Evolutionary conservation across 2,329 filamentous ascomycete species (phyloP).

Genomic region (Cephalotrichum gorgonifer): DNA sequence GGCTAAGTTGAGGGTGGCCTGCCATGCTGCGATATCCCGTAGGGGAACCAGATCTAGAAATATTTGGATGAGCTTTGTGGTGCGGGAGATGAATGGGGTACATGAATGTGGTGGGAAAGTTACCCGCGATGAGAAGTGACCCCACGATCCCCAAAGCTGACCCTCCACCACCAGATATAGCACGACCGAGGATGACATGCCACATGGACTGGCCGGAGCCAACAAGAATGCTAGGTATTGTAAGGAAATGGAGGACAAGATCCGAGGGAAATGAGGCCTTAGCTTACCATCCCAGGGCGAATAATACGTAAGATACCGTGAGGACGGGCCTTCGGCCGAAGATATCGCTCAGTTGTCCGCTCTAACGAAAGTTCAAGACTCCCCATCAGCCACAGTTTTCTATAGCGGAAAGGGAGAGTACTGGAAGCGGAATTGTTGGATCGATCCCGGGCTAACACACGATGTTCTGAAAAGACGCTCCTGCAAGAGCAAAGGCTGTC

Average conservation of each 20-base stretch:
- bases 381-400: too few relatives aligned
- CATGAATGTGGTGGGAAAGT: too few relatives aligned
- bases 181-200: conserved; percentile 37
- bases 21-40: conserved; percentile 41
- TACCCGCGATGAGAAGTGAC: conserved; percentile 41
- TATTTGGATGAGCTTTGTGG: not conserved
- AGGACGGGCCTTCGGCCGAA: conserved; percentile 16
- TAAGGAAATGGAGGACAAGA: not conserved
- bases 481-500: conserved; percentile 19
- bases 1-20: conserved; percentile 41
- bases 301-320: conserved; percentile 16
- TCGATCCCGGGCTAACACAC: not conserved
- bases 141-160: conserved; percentile 40
- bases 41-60: conserved; percentile 36
- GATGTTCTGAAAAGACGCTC: conserved; percentile 18
- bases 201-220: conserved; percentile 34
- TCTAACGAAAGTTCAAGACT: too few relatives aligned
- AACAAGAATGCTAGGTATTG: conserved; percentile 7
- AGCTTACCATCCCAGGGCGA: conserved; percentile 16
- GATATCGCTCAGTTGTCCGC: conserved; percentile 18
- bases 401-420: too few relatives aligned
- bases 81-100: not conserved
- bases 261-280: not conserved
- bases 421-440: too few relatives aligned
- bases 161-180: conserved; percentile 40